Evolutionary conservation across 495 filamentous ascomycete species (phyloP).

Genomic region (Achaetomiella virescens): DNA sequence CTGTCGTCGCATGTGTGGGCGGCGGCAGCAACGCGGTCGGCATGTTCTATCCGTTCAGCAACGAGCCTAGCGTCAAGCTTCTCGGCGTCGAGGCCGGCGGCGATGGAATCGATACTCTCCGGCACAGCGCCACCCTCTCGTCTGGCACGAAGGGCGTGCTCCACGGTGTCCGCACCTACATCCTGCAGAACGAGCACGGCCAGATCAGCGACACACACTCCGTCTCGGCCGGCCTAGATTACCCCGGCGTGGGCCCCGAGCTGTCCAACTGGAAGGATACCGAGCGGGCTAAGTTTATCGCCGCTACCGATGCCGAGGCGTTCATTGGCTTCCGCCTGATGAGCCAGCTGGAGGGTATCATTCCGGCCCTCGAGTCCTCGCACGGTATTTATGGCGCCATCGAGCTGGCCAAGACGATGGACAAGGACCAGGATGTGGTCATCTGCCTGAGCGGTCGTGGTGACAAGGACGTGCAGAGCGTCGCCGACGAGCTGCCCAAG

Average conservation of each 20-base stretch:
- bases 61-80: conserved; percentile 77
- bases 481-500: conserved; percentile 86
- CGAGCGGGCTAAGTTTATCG: conserved; percentile 77
- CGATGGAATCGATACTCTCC: conserved; percentile 78
- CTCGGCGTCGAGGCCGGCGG: conserved; percentile 95
- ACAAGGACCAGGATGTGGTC: conserved; percentile 83
- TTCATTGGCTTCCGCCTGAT: conserved; percentile 83
- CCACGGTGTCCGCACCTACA: conserved; percentile 92
- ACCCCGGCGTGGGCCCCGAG: conserved; percentile 94
- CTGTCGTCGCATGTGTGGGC: conserved; percentile 92
- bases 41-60: conserved; percentile 94
- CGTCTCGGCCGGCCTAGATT: conserved; percentile 94
- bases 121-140: conserved; percentile 85
- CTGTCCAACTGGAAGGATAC: conserved; percentile 87
- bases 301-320: conserved; percentile 87
- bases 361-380: conserved; percentile 87
- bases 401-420: conserved; percentile 86
- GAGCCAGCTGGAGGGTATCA: conserved; percentile 86
- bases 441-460: conserved; percentile 88
- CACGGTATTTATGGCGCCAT: conserved; percentile 89
- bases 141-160: conserved; percentile 87
- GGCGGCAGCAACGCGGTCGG: conserved; percentile 86
- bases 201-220: conserved; percentile 95
- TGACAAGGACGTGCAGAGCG: conserved; percentile 98
- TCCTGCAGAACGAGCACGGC: conserved; percentile 84